Conservation (phyloP, 2,329 filamentous ascomycete species). For the Sporothrix curviconia region DNA sequence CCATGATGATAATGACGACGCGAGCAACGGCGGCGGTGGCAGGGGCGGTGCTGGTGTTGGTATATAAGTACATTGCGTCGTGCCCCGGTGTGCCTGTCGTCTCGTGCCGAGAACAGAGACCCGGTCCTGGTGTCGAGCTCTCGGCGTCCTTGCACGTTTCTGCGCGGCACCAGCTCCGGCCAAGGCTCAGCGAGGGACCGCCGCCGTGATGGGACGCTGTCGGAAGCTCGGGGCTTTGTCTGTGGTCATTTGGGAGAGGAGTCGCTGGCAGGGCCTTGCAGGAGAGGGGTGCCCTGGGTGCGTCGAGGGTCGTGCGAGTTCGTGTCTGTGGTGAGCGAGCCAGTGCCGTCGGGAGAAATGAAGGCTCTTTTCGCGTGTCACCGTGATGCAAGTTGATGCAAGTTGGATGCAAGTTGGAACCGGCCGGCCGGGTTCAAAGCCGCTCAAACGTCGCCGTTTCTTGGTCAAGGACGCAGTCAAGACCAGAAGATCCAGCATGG, state of each 20-base stretch:
- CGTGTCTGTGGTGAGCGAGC: no score
- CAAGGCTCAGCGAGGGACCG: no score
- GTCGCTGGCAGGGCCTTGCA: not conserved
- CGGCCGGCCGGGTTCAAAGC: not conserved
- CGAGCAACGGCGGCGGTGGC: conserved; percentile 14
- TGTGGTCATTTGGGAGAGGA: no score
- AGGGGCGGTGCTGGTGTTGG: not conserved
- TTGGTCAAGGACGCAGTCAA: not conserved
- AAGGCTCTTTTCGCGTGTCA: conserved; percentile 7
- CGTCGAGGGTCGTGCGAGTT: no score
- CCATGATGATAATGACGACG: conserved; percentile 17
- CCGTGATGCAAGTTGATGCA: not conserved
- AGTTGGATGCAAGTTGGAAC: no score
- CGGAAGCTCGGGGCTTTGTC: not conserved
- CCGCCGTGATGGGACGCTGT: no score
- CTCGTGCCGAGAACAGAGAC: no score
- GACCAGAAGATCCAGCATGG: not conserved
- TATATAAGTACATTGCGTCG: conserved; percentile 14
- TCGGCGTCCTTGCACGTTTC: no score
- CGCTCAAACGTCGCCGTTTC: not conserved
- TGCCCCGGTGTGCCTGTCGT: not conserved
- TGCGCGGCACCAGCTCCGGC: no score
- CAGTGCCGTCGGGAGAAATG: no score
- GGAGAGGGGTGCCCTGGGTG: no score
- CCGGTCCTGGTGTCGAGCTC: no score